Conservation (phyloP, 495 filamentous ascomycete species). For the Rusavskia elegans region DNA sequence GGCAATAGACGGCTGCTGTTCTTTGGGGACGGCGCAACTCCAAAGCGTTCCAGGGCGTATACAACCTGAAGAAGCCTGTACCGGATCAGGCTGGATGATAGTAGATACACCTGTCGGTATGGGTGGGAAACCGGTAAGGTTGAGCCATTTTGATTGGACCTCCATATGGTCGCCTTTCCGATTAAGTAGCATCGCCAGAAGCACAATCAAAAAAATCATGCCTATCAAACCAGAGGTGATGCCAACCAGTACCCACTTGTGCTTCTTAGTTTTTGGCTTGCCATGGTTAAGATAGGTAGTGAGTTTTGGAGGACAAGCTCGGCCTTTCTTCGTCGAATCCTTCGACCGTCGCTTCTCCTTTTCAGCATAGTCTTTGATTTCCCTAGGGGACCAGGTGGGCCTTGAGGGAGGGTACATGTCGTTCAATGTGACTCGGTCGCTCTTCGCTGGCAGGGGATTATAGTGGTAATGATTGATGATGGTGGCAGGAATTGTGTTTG, state of each 20-base stretch:
- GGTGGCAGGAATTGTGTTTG: neutral
- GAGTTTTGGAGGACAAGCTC: constrained; percentile 37
- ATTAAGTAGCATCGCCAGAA: constrained; percentile 44
- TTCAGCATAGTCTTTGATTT: constrained; percentile 34
- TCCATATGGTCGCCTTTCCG: constrained; percentile 25
- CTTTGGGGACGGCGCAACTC: constrained; percentile 71
- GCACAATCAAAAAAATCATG: constrained; percentile 41
- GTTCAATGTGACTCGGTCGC: constrained; percentile 15
- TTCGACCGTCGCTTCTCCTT: constrained; percentile 48
- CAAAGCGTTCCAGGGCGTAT: constrained; percentile 54
- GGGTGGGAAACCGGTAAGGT: constrained; percentile 70
- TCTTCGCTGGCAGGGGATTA: neutral
- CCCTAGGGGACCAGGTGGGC: constrained; percentile 15
- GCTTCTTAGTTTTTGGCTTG: constrained; percentile 31
- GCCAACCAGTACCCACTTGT: constrained; percentile 39
- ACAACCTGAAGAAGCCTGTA: constrained; percentile 43
- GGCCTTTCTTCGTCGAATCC: constrained; percentile 35
- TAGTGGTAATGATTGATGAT: constrained; percentile 1
- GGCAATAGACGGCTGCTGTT: constrained; percentile 41
- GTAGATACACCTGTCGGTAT: constrained; percentile 73
- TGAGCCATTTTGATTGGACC: constrained; percentile 52
- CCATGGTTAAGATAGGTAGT: neutral
- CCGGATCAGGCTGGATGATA: constrained; percentile 47
- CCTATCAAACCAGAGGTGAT: constrained; percentile 36
- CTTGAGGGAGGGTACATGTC: constrained; percentile 16